phyloP scores from a whole-genome alignment of 2,329 filamentous ascomycete species.

The Diplodia sapinea region DNA sequence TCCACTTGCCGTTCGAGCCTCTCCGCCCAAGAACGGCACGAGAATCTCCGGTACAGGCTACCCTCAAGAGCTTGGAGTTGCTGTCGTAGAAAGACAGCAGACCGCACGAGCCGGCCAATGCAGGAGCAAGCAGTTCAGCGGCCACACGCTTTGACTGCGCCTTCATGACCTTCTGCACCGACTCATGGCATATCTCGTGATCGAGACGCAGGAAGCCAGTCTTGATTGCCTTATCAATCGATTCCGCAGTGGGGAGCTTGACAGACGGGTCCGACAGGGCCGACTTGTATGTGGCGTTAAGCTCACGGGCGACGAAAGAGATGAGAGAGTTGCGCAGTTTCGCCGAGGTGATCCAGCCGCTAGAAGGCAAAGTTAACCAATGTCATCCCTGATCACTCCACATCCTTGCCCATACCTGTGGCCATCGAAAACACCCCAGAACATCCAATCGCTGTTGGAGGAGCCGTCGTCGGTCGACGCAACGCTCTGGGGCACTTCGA shows the following conservation, averaged over 20 bases:
- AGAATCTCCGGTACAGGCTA: conserved; percentile 96
- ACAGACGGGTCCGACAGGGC: conserved; percentile 63
- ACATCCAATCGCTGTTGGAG: conserved; percentile 90
- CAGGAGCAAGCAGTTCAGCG: conserved; percentile 88
- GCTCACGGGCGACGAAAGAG: conserved; percentile 87
- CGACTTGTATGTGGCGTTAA: conserved; percentile 89
- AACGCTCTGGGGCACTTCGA: conserved; percentile 75
- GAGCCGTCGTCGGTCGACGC: conserved; percentile 62
- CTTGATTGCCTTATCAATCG: conserved; percentile 91
- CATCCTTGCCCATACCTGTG: conserved; percentile 68
- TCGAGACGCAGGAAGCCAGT: conserved; percentile 86
- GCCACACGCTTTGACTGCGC: conserved; percentile 88
- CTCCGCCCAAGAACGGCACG: conserved; percentile 88
- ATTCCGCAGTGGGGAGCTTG: conserved; percentile 73
- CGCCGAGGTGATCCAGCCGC: conserved; percentile 97
- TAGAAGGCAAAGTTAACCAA: conserved; percentile 48
- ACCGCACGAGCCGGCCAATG: conserved; percentile 95
- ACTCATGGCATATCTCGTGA: conserved; percentile 92
- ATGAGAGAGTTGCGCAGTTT: conserved; percentile 93
- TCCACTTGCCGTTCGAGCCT: conserved; percentile 82
- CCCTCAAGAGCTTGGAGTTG: conserved; percentile 81
- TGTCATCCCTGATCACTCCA: conserved; percentile 38
- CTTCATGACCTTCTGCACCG: conserved; percentile 88
- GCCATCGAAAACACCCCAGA: conserved; percentile 98
- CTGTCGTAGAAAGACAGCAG: conserved; percentile 96